Evolutionary conservation across 2,329 filamentous ascomycete species (phyloP).

Genomic region (Microdochium nivale): DNA sequence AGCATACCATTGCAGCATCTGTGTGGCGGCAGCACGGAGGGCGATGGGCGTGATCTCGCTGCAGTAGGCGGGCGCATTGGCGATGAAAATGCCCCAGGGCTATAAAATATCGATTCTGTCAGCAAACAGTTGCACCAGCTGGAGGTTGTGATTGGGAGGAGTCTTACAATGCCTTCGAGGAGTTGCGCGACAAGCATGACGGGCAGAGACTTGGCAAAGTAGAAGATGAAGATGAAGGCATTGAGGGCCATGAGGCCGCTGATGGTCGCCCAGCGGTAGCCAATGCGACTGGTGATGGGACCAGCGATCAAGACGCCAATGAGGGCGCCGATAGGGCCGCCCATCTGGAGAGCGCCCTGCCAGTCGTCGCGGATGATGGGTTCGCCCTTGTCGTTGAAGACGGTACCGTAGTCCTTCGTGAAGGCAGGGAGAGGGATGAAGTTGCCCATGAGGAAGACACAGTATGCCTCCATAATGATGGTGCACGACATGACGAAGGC

Average conservation of each 20-base stretch:
- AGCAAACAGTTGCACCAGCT: too few species aligned
- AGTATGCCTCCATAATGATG: slow-evolving; percentile 55
- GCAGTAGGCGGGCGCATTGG: slow-evolving; percentile 54
- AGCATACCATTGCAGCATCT: slow-evolving; percentile 44
- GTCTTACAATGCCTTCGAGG: slow-evolving; percentile 40
- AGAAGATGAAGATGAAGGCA: slow-evolving; percentile 45
- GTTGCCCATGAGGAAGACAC: slow-evolving; percentile 51
- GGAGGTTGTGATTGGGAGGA: too few species aligned
- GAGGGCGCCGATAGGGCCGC: slow-evolving; percentile 49
- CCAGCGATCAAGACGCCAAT: slow-evolving; percentile 50
- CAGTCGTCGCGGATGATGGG: slow-evolving; percentile 40
- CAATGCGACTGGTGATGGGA: slow-evolving; percentile 48
- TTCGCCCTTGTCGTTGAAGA: slow-evolving; percentile 9
- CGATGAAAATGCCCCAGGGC: slow-evolving; percentile 59
- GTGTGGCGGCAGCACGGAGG: slow-evolving; percentile 47
- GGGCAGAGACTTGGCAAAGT: slow-evolving; percentile 31
- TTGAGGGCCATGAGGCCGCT: slow-evolving; percentile 46
- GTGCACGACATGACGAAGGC: slow-evolving; percentile 29
- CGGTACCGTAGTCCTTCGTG: slow-evolving; percentile 34
- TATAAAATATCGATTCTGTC: too few species aligned
- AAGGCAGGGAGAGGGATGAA: slow-evolving; percentile 46
- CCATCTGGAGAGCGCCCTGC: slow-evolving; percentile 48
- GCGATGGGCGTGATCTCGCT: slow-evolving; percentile 49
- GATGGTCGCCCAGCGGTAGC: slow-evolving; percentile 53
- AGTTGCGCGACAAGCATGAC: slow-evolving; percentile 45